phyloP scores from a whole-genome alignment of 2,329 filamentous ascomycete species.

The Biscogniauxia marginata region DNA sequence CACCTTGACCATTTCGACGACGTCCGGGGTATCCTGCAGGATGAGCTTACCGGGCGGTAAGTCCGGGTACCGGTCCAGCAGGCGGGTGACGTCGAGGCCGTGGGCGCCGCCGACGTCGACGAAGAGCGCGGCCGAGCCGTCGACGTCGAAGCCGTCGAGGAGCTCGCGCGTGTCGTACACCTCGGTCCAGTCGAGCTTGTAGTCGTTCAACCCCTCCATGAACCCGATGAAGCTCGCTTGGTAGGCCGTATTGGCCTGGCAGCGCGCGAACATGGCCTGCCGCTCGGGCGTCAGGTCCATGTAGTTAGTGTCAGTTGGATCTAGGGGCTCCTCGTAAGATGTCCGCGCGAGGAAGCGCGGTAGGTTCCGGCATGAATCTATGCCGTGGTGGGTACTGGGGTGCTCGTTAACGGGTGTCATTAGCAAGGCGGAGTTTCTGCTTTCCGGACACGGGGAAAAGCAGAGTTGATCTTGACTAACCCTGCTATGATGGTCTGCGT shows the following conservation, averaged over 20 bases:
- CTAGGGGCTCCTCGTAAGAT: conserved; percentile 33
- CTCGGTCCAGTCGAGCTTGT: conserved; percentile 36
- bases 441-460: no score
- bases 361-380: conserved; percentile 28
- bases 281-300: conserved; percentile 19
- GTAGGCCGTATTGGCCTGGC: conserved; percentile 28
- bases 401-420: neutral
- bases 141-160: conserved; percentile 16
- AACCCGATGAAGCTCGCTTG: conserved; percentile 34
- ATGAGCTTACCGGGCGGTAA: conserved; percentile 33
- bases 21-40: conserved; percentile 39
- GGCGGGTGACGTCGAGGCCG: conserved; percentile 35
- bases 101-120: conserved; percentile 41
- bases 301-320: conserved; percentile 27
- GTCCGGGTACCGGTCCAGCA: conserved; percentile 33
- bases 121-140: conserved; percentile 22
- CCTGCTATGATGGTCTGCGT: conserved; percentile 10
- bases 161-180: conserved; percentile 27
- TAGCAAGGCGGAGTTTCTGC: no score
- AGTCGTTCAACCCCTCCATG: conserved; percentile 35
- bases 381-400: conserved; percentile 31
- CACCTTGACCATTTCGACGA: conserved; percentile 30
- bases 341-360: conserved; percentile 34
- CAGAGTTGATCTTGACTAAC: conserved; percentile 3
- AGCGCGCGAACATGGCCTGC: conserved; percentile 35